Percentiles rank a stretch among this genome's conserved stretches.
phyloP scores from a whole-genome alignment of 345 rosid species.

The Punica granatum region DNA sequence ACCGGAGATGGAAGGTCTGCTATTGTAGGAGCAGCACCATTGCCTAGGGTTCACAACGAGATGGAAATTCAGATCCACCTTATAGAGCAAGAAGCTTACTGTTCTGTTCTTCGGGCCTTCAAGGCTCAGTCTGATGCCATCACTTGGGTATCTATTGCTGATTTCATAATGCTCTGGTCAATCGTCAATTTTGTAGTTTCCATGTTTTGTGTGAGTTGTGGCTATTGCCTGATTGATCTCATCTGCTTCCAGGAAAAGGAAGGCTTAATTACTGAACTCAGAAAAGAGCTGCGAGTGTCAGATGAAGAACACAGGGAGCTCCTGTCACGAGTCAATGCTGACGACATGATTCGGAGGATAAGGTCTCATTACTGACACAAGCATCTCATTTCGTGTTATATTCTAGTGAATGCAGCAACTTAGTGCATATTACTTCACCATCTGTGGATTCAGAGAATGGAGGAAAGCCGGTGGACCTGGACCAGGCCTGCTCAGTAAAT shows the following conservation, averaged over 20 bases:
- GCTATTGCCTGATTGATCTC: conserved; percentile 4
- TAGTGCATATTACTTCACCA: not conserved
- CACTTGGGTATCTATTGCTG: conserved; percentile 62
- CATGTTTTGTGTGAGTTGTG: not conserved
- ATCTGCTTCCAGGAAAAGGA: conserved; percentile 62
- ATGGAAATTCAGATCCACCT: conserved; percentile 90
- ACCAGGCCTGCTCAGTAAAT: conserved; percentile 47
- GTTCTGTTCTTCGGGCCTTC: conserved; percentile 84
- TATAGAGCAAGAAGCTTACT: conserved; percentile 91
- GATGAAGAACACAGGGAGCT: conserved; percentile 94
- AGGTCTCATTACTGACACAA: conserved; percentile 43
- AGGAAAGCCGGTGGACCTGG: conserved; percentile 65
- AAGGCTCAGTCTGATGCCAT: conserved; percentile 98
- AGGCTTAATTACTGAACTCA: conserved; percentile 86
- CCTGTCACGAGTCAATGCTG: conserved; percentile 77
- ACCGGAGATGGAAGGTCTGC: conserved; percentile 86
- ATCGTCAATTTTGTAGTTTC: not conserved
- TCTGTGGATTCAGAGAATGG: conserved; percentile 63
- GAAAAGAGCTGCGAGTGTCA: conserved; percentile 92
- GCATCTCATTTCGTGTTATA: not conserved
- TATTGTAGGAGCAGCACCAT: conserved; percentile 43
- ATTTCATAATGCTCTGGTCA: not conserved
- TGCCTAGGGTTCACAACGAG: conserved; percentile 64
- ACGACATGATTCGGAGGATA: conserved; percentile 70
- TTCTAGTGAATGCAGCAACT: not conserved